phyloP scores from a whole-genome alignment of 1,284 basidiomycete genomes.

The Leccinum fuscescens region DNA sequence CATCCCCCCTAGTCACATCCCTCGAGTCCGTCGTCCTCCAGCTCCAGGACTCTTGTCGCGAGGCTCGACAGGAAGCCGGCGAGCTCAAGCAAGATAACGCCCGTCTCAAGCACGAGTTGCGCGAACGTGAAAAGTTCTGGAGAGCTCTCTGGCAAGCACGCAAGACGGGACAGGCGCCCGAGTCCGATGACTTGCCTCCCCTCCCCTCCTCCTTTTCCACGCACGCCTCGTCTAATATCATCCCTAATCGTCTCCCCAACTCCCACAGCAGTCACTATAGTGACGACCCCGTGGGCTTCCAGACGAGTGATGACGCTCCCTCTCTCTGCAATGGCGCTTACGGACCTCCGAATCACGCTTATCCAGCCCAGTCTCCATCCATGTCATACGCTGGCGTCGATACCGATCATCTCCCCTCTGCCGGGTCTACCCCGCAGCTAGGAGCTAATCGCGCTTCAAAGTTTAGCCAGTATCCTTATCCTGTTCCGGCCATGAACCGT shows the following conservation, averaged over 20 bases:
- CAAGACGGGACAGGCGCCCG: constrained; percentile 51
- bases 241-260: constrained; percentile 23
- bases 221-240: constrained; percentile 23
- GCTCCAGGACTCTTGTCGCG: constrained; percentile 75
- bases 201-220: constrained; percentile 43
- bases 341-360: constrained; percentile 38
- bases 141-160: constrained; percentile 60
- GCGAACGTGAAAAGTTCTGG: constrained; percentile 72
- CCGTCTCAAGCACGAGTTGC: constrained; percentile 58
- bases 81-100: constrained; percentile 64
- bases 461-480: constrained; percentile 56
- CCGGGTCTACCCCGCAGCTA: constrained; percentile 38
- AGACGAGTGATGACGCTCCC: constrained; percentile 44
- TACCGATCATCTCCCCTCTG: constrained; percentile 38
- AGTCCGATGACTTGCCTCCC: constrained; percentile 57
- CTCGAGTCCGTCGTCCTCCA: constrained; percentile 78
- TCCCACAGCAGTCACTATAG: constrained; percentile 40
- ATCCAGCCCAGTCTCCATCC: constrained; percentile 47
- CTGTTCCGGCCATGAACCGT: constrained; percentile 47
- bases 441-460: constrained; percentile 45
- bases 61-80: constrained; percentile 54
- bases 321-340: constrained; percentile 46
- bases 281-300: constrained; percentile 41
- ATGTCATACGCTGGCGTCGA: constrained; percentile 44
- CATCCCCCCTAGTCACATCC: constrained; percentile 53